Evolutionary conservation across 345 rosid genomes (phyloP).

Genomic region (Aquilaria yunnanensis): DNA sequence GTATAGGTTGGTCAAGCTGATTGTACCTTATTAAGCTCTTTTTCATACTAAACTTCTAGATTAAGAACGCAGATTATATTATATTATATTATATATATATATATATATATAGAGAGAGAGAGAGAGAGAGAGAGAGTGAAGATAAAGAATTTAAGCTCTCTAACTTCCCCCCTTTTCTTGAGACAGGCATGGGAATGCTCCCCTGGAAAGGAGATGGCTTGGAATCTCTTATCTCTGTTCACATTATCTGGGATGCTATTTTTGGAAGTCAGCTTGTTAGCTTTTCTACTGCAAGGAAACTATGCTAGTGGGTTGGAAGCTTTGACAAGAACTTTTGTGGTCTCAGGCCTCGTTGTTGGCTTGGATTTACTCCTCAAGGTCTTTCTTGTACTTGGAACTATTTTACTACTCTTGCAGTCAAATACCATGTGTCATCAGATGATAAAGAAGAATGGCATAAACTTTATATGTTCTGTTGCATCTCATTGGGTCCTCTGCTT

Average conservation of each 20-base stretch:
- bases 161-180: slow-evolving; percentile 7
- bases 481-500: no score
- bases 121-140: no score
- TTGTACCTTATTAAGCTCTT: no score
- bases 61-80: no score
- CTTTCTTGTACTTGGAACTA: slow-evolving; percentile 7
- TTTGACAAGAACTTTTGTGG: slow-evolving; percentile 63
- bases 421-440: neutral
- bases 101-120: no score
- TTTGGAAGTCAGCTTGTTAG: slow-evolving; percentile 92
- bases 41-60: no score
- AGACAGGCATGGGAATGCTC: slow-evolving; percentile 81
- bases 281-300: slow-evolving; percentile 87
- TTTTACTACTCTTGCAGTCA: neutral
- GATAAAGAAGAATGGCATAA: no score
- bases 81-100: no score
- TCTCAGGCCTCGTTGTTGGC: slow-evolving; percentile 68
- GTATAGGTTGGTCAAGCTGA: no score
- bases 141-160: neutral
- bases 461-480: no score
- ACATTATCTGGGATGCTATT: slow-evolving; percentile 92
- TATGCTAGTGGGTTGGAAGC: slow-evolving; percentile 73
- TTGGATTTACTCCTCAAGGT: slow-evolving; percentile 91
- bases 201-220: slow-evolving; percentile 64
- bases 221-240: slow-evolving; percentile 76